phyloP scores from a whole-genome alignment of 2,329 filamentous ascomycete genomes.

The Fonsecaea multimorphosa region DNA sequence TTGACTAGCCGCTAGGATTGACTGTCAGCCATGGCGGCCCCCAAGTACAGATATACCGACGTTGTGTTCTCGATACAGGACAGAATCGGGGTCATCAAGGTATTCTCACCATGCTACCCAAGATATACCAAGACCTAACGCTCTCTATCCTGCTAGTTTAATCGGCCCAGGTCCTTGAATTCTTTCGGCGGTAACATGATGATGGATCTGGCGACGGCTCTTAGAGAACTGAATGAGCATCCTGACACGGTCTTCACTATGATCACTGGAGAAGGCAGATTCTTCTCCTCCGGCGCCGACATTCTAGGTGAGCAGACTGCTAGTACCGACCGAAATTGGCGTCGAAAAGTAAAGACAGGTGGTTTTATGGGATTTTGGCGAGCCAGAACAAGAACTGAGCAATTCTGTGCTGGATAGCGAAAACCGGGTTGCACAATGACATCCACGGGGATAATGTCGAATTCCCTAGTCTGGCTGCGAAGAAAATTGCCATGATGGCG shows the following conservation, averaged over 20 bases:
- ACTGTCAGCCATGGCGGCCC: too few relatives aligned
- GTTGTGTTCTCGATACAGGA: slow-evolving; percentile 53
- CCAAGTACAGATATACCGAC: slow-evolving; percentile 45
- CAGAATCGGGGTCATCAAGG: slow-evolving; percentile 55
- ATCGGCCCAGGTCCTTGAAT: slow-evolving; percentile 56
- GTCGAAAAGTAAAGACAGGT: too few relatives aligned
- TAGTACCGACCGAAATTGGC: too few relatives aligned
- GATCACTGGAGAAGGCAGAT: slow-evolving; percentile 57
- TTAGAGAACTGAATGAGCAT: slow-evolving; percentile 53
- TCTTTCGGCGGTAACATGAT: slow-evolving; percentile 55
- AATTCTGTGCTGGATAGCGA: too few relatives aligned
- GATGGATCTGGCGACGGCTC: slow-evolving; percentile 49
- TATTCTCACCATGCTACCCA: slow-evolving; percentile 33
- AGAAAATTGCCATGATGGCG: too few relatives aligned
- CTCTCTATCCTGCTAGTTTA: slow-evolving; percentile 44
- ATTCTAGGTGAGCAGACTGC: not conserved
- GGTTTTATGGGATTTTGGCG: too few relatives aligned
- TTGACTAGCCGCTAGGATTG: too few relatives aligned
- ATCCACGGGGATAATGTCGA: too few relatives aligned
- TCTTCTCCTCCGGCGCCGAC: slow-evolving; percentile 58
- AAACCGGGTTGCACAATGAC: too few relatives aligned
- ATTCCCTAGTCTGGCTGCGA: too few relatives aligned
- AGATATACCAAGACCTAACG: not conserved
- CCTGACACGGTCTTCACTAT: slow-evolving; percentile 58
- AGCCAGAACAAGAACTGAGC: too few relatives aligned